Conservation (phyloP, 305 asterid species). For the Caryopteris hybrid region DNA sequence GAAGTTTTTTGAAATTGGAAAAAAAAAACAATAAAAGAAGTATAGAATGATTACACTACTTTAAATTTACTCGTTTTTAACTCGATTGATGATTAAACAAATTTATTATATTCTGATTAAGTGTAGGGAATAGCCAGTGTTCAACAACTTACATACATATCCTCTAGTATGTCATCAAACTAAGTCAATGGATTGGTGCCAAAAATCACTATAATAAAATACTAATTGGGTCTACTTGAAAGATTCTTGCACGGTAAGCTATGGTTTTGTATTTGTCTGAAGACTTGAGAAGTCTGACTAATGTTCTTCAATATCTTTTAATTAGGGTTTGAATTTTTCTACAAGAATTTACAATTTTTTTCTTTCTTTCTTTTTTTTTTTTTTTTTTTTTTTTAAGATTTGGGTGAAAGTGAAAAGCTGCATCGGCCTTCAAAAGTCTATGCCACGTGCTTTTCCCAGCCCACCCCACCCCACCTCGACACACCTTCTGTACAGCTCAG, state of each 20-base stretch:
- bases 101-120: too few relatives aligned
- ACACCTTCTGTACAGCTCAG: conserved; percentile 14
- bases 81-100: background rate
- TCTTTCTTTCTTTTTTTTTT: too few relatives aligned
- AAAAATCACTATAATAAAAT: background rate
- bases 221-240: background rate
- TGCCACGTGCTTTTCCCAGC: conserved; percentile 42
- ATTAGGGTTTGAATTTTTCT: background rate
- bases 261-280: background rate
- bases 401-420: too few relatives aligned
- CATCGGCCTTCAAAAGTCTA: conserved; percentile 25
- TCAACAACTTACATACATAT: conserved; percentile 25
- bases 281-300: background rate
- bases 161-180: conserved; percentile 4
- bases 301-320: background rate
- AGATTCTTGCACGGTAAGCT: conserved; percentile 6
- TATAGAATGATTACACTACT: background rate
- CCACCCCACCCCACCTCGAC: background rate
- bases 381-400: too few relatives aligned
- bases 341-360: too few relatives aligned
- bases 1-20: too few relatives aligned
- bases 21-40: too few relatives aligned
- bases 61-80: background rate
- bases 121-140: background rate
- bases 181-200: conserved; percentile 13